Percentiles rank a stretch among this genome's conserved stretches.
Evolutionary conservation across 768 basidiomycete genomes (phyloP).

Genomic region (Xerocomus spinulosus): DNA sequence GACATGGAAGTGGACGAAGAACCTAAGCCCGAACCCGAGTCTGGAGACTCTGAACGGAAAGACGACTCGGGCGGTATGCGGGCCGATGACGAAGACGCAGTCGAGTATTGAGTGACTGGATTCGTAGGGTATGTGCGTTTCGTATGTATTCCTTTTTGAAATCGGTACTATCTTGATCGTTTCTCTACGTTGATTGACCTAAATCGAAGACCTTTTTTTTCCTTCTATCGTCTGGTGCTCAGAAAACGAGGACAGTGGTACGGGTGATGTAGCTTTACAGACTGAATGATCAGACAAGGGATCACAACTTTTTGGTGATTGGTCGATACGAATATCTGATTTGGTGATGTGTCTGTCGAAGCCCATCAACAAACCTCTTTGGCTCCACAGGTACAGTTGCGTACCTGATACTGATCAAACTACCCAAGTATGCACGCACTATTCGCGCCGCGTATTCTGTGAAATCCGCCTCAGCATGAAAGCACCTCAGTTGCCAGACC

Average conservation of each 20-base stretch:
- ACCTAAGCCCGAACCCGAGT: conserved; percentile 33
- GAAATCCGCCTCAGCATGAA: too few relatives aligned
- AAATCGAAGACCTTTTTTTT: conserved; percentile 6
- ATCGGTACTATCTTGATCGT: conserved; percentile 17
- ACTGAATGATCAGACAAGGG: not conserved
- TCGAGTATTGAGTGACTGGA: conserved; percentile 54
- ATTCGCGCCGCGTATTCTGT: too few relatives aligned
- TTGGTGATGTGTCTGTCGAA: not conserved
- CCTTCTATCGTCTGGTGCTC: not conserved
- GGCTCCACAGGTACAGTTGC: not conserved
- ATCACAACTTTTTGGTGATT: too few relatives aligned
- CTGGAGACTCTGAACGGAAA: conserved; percentile 43
- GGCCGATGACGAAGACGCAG: conserved; percentile 76
- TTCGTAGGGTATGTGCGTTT: conserved; percentile 27
- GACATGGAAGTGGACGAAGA: conserved; percentile 35
- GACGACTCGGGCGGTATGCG: conserved; percentile 51
- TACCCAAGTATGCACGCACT: too few relatives aligned
- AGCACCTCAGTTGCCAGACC: not conserved
- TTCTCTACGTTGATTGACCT: conserved; percentile 8
- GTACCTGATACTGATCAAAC: not conserved
- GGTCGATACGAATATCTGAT: not conserved
- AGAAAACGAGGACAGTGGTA: not conserved
- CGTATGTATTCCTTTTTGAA: conserved; percentile 21
- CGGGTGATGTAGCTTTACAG: not conserved
- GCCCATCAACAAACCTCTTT: not conserved